Evolutionary conservation across 2,329 filamentous ascomycete species (phyloP).

Genomic region (Penicillium sp.): DNA sequence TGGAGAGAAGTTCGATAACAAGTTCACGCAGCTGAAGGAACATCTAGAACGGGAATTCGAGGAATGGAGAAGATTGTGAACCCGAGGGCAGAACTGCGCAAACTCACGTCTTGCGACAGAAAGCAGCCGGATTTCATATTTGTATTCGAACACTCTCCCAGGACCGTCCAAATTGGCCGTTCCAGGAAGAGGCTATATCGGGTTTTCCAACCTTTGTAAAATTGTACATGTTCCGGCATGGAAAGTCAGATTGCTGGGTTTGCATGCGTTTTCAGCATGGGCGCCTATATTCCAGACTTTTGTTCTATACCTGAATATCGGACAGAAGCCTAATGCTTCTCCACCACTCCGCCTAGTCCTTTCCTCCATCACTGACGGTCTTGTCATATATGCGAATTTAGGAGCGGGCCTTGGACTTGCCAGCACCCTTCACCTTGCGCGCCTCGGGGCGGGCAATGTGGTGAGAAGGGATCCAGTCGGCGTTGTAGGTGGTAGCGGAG

Average conservation of each 20-base stretch:
- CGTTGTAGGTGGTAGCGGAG: slow-evolving; percentile 75
- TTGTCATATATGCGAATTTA: slow-evolving; percentile 20
- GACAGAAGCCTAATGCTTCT: slow-evolving; percentile 5
- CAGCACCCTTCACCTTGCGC: slow-evolving; percentile 57
- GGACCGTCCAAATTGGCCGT: slow-evolving; percentile 1
- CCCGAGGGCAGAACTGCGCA: not conserved
- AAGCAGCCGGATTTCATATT: not conserved
- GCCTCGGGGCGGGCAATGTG: slow-evolving; percentile 85
- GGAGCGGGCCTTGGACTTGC: slow-evolving; percentile 38
- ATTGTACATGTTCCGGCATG: slow-evolving; percentile 18
- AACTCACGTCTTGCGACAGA: not conserved
- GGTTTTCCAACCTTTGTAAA: slow-evolving; percentile 8
- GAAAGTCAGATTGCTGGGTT: not conserved
- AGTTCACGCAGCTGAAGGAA: slow-evolving; percentile 70
- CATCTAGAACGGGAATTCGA: slow-evolving; percentile 77
- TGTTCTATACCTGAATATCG: slow-evolving; percentile 1
- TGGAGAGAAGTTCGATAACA: slow-evolving; percentile 68
- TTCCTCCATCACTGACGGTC: not conserved
- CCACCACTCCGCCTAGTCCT: slow-evolving; percentile 4
- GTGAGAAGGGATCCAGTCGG: slow-evolving; percentile 88
- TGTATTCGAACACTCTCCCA: not conserved
- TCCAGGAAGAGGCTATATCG: slow-evolving; percentile 4
- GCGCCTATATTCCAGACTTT: not conserved
- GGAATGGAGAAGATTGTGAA: slow-evolving; percentile 67
- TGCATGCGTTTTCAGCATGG: slow-evolving; percentile 18